Evolutionary conservation across 768 basidiomycete species (phyloP).

Genomic region (Lactarius quietus): DNA sequence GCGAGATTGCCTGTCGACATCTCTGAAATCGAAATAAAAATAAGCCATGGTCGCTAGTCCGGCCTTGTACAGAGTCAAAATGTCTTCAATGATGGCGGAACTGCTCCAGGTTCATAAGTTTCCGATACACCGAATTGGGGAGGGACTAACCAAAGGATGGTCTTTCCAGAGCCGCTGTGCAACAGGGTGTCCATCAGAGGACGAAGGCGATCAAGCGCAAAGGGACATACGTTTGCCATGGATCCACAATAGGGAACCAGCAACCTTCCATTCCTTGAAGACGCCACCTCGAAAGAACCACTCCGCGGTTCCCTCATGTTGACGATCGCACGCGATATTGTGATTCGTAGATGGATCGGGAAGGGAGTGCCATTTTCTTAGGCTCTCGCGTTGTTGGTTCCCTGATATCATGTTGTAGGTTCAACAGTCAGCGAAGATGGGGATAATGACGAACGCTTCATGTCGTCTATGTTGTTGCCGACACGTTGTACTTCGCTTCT

Average conservation of each 20-base stretch:
- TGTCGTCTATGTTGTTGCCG: background rate
- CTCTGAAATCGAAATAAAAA: background rate
- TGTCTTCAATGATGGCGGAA: background rate
- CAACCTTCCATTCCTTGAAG: background rate
- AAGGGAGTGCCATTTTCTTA: background rate
- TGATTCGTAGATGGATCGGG: background rate
- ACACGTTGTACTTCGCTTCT: background rate
- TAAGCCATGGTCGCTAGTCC: background rate
- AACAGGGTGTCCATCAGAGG: background rate
- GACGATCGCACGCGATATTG: background rate
- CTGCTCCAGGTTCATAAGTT: background rate
- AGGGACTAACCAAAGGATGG: background rate
- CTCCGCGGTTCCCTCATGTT: background rate
- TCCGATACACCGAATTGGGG: background rate
- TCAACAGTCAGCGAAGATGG: background rate
- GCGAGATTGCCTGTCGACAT: background rate
- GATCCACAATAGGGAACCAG: background rate
- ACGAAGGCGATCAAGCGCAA: background rate
- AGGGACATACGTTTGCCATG: background rate
- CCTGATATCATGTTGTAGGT: background rate
- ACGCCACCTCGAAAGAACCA: background rate
- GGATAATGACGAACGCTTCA: background rate
- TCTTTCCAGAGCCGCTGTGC: background rate
- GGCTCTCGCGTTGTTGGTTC: background rate
- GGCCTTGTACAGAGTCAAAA: background rate